Evolutionary conservation across 2,329 filamentous ascomycete genomes (phyloP).

Genomic region (Aaosphaeria pasadenensis): DNA sequence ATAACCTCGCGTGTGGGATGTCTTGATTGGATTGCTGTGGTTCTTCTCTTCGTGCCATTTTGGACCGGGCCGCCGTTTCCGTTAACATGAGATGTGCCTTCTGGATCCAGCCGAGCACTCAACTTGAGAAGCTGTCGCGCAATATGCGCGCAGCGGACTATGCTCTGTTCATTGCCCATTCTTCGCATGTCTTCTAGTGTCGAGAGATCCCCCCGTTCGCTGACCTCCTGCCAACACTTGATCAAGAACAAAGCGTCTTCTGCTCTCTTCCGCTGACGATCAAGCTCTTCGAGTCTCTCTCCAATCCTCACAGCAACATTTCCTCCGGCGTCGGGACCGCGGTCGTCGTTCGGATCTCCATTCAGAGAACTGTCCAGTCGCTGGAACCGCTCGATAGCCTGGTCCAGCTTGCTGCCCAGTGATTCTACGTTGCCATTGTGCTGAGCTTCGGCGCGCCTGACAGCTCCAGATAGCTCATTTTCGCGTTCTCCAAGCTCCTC

Average conservation of each 20-base stretch:
- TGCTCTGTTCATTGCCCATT: constrained; percentile 81
- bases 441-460: constrained; percentile 85
- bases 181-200: constrained; percentile 85
- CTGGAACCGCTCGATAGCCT: constrained; percentile 90
- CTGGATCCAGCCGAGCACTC: constrained; percentile 84
- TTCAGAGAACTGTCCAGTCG: constrained; percentile 81
- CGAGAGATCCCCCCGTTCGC: constrained; percentile 80
- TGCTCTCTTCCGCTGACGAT: constrained; percentile 84
- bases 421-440: constrained; percentile 90
- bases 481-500: constrained; percentile 88
- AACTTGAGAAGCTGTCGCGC: constrained; percentile 91
- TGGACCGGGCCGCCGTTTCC: constrained; percentile 29
- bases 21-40: constrained; percentile 38
- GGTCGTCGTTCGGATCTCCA: constrained; percentile 51
- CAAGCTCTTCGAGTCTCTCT: constrained; percentile 87
- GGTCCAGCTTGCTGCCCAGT: constrained; percentile 82
- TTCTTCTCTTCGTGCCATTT: constrained; percentile 48
- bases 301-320: constrained; percentile 94
- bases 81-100: constrained; percentile 44
- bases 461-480: constrained; percentile 85
- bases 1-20: constrained; percentile 80
- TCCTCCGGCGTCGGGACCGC: constrained; percentile 60
- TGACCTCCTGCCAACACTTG: constrained; percentile 95
- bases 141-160: constrained; percentile 90
- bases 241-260: constrained; percentile 93